These are phyloP conservation scores for Suillus brevipes DNA, from an alignment of 768 basidiomycete genomes.

Conservation along the genomic window DNA sequence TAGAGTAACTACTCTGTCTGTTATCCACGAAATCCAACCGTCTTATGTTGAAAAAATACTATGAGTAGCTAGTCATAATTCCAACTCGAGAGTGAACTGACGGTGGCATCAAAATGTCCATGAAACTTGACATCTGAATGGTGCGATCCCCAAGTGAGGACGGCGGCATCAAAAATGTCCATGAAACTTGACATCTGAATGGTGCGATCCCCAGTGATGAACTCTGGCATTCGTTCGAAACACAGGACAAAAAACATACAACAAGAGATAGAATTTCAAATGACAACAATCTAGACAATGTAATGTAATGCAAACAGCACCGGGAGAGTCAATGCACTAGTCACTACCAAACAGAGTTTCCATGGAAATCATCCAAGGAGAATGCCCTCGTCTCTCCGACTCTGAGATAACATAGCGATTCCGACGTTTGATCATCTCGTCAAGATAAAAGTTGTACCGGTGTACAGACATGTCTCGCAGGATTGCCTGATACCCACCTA, in stretches of 20 bases:
- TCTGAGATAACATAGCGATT: constrained; percentile 1
- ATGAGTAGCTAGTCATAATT: too few relatives aligned
- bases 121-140: constrained; percentile 53
- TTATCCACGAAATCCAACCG: too few relatives aligned
- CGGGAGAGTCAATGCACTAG: constrained; percentile 18
- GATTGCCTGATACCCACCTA: too few relatives aligned
- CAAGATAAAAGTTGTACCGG: neutral
- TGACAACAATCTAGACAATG: neutral
- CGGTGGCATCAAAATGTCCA: constrained; percentile 39
- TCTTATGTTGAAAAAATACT: too few relatives aligned
- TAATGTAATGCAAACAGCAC: neutral
- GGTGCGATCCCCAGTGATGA: constrained; percentile 54
- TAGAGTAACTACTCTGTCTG: neutral
- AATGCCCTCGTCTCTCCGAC: neutral
- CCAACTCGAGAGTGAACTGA: too few relatives aligned
- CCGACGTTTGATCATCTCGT: neutral
- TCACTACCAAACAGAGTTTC: constrained; percentile 17
- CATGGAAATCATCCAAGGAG: neutral
- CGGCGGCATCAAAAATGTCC: too few relatives aligned
- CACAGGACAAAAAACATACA: neutral
- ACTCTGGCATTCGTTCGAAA: too few relatives aligned
- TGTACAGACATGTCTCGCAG: too few relatives aligned
- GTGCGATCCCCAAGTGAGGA: constrained; percentile 54
- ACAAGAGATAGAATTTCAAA: neutral
- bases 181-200: constrained; percentile 50